phyloP scores from a whole-genome alignment of 1,284 basidiomycete genomes.

The Cutaneotrichosporon cutaneum region DNA sequence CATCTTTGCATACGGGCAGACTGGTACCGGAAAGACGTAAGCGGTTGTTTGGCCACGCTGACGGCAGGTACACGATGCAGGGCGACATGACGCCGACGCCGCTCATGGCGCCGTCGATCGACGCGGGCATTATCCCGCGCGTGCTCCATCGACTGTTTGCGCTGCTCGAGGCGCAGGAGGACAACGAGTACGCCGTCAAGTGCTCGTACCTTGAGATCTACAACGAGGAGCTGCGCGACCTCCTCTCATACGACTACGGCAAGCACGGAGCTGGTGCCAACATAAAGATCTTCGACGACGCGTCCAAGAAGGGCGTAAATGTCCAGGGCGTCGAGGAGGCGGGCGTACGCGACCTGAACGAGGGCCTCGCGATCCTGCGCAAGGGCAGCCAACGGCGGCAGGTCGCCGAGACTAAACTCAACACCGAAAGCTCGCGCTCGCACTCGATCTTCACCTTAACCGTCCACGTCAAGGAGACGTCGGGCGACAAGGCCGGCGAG shows the following conservation, averaged over 20 bases:
- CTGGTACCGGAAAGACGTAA: conserved; percentile 97
- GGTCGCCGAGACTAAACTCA: conserved; percentile 96
- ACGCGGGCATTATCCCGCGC: conserved; percentile 97
- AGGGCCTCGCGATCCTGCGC: conserved; percentile 79
- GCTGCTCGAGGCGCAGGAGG: conserved; percentile 69
- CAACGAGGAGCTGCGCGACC: conserved; percentile 97
- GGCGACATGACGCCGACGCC: conserved; percentile 75
- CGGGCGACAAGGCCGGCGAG: conserved; percentile 62
- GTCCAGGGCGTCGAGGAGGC: conserved; percentile 95
- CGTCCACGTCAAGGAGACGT: conserved; percentile 84
- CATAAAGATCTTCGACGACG: conserved; percentile 91
- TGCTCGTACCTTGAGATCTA: conserved; percentile 97
- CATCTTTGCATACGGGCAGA: conserved; percentile 97
- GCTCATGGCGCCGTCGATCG: conserved; percentile 78
- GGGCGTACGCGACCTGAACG: conserved; percentile 75
- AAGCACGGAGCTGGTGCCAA: conserved; percentile 55
- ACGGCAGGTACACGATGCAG: conserved; percentile 84
- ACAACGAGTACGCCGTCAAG: conserved; percentile 84
- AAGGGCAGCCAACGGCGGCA: conserved; percentile 89
- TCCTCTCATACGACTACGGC: conserved; percentile 72
- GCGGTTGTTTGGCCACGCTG: conserved; percentile 41
- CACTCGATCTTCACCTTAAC: conserved; percentile 98
- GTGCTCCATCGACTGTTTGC: conserved; percentile 90
- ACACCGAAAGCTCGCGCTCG: conserved; percentile 90
- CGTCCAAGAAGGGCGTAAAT: conserved; percentile 71